phyloP scores from a whole-genome alignment of 1,139 yeast genomes.

The Lodderomyces pseudojiufengensis region DNA sequence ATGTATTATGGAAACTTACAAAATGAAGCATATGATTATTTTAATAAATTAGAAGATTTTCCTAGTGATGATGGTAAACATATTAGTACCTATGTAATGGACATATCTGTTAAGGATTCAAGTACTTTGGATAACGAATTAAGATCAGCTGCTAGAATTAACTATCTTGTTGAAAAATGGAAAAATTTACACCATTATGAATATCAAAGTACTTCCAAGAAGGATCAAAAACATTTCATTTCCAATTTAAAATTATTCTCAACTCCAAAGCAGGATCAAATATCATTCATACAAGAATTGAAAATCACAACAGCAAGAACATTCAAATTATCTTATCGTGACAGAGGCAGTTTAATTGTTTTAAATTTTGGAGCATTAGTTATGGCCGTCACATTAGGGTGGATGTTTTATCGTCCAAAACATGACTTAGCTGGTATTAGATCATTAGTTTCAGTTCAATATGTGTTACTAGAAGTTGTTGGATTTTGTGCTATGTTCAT shows the following conservation, averaged over 20 bases:
- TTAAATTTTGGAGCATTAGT: conserved; percentile 52
- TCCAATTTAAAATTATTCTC: conserved; percentile 24
- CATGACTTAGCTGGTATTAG: conserved; percentile 65
- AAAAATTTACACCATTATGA: conserved; percentile 14
- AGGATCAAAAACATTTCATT: conserved; percentile 16
- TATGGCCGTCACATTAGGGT: conserved; percentile 64
- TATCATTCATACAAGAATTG: conserved; percentile 44
- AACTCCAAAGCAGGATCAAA: conserved; percentile 24
- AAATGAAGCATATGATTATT: conserved; percentile 45
- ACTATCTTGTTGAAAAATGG: conserved; percentile 51
- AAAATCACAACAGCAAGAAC: conserved; percentile 54
- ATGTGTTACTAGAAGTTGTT: conserved; percentile 62
- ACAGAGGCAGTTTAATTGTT: conserved; percentile 52
- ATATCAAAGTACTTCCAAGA: conserved; percentile 6
- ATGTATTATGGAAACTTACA: conserved; percentile 55
- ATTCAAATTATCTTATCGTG: conserved; percentile 53
- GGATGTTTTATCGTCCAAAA: conserved; percentile 71
- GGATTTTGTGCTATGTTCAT: conserved; percentile 67
- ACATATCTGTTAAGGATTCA: conserved; percentile 67
- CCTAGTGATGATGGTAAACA: conserved; percentile 9
- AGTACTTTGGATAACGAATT: conserved; percentile 40
- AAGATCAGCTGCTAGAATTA: conserved; percentile 42
- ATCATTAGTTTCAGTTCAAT: conserved; percentile 59
- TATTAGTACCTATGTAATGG: conserved; percentile 63
- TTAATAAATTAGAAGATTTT: conserved; percentile 21